These are phyloP conservation scores for Neocatenulostroma microsporum DNA, from an alignment of 2,329 filamentous ascomycete species.

Conservation along the genomic window DNA sequence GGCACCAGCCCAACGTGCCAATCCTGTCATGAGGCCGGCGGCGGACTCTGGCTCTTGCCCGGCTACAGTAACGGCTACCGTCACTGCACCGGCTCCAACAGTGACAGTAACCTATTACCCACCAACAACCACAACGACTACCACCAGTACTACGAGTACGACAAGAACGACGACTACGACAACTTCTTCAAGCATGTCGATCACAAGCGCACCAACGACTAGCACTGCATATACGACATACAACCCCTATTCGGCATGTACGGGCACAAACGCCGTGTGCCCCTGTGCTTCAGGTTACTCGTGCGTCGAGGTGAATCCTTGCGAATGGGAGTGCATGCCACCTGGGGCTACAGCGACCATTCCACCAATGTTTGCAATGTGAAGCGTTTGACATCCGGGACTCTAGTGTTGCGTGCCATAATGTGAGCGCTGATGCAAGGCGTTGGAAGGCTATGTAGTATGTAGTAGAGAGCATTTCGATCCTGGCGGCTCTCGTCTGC, in stretches of 20 bases:
- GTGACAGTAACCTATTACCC: too few species aligned
- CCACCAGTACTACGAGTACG: not conserved
- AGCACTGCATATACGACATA: not conserved
- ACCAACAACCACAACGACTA: not conserved
- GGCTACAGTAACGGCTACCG: not conserved
- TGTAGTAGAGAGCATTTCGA: too few species aligned
- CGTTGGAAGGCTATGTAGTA: too few species aligned
- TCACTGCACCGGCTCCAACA: not conserved
- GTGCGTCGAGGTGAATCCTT: not conserved
- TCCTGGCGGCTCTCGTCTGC: too few species aligned
- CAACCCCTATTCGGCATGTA: not conserved
- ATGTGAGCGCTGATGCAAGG: too few species aligned
- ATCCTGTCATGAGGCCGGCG: too few species aligned
- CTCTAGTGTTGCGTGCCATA: too few species aligned
- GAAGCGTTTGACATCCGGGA: too few species aligned
- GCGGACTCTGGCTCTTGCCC: too few species aligned
- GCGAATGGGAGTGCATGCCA: slow-evolving; percentile 4
- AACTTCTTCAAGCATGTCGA: not conserved
- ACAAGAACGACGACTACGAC: not conserved
- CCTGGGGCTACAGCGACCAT: not conserved
- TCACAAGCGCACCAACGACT: not conserved
- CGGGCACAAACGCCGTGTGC: slow-evolving; percentile 1
- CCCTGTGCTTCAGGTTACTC: slow-evolving; percentile 2
- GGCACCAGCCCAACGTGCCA: too few species aligned
- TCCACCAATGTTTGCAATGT: not conserved